These are phyloP conservation scores for Termitomyces sp. DNA, from an alignment of 768 basidiomycete species.

Conservation along the genomic window DNA sequence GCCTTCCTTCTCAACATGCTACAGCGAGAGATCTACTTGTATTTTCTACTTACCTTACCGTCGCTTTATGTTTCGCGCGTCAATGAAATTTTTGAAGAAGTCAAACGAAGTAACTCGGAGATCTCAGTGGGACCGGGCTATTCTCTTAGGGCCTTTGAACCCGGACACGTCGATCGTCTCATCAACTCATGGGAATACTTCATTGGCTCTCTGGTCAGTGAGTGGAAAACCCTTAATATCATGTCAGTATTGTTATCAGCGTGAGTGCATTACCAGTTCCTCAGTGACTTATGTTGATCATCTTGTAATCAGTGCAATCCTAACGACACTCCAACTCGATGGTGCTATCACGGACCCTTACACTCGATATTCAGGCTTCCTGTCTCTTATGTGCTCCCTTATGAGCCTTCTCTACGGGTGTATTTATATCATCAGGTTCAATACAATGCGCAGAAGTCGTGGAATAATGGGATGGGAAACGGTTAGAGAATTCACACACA, in stretches of 20 bases:
- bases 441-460: conserved; percentile 60
- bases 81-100: conserved; percentile 60
- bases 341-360: conserved; percentile 47
- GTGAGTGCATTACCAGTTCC: conserved; percentile 35
- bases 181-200: conserved; percentile 67
- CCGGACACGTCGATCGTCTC: conserved; percentile 17
- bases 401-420: too few species aligned
- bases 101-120: conserved; percentile 61
- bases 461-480: conserved; percentile 43
- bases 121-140: too few species aligned
- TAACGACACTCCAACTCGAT: conserved; percentile 23
- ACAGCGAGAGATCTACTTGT: conserved; percentile 26
- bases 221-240: conserved; percentile 75
- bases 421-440: too few species aligned
- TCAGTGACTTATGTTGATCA: background rate
- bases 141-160: background rate
- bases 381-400: conserved; percentile 57
- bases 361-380: conserved; percentile 47
- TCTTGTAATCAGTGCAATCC: conserved; percentile 15
- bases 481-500: conserved; percentile 25
- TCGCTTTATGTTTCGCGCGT: conserved; percentile 69
- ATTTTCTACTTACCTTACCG: conserved; percentile 53
- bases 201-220: conserved; percentile 59
- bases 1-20: too few species aligned
- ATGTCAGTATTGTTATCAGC: conserved; percentile 62